Conservation (phyloP, 305 asterid genomes). For the Fraxinus platypoda region DNA sequence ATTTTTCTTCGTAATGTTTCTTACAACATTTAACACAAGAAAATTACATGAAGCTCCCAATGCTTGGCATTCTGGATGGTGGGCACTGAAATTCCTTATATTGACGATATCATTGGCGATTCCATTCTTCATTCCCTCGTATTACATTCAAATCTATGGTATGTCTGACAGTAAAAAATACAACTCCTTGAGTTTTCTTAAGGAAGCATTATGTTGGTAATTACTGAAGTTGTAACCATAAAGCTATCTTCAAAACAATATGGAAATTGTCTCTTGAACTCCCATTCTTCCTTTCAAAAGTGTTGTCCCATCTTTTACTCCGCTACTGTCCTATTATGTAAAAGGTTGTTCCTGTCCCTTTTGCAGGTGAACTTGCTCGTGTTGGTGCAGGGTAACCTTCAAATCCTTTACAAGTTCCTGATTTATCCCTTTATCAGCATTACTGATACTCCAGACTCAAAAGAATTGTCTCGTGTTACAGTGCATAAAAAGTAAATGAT, state of each 20-base stretch:
- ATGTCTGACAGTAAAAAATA: background rate
- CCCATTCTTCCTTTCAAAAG: background rate
- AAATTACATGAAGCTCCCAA: conserved; percentile 52
- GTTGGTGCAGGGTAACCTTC: conserved; percentile 93
- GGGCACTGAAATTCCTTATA: conserved; percentile 58
- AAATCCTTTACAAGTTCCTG: background rate
- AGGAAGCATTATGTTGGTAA: background rate
- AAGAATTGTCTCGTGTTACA: background rate
- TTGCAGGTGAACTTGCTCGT: conserved; percentile 84
- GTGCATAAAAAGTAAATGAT: background rate
- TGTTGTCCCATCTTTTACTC: background rate
- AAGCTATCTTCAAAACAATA: background rate
- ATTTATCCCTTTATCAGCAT: background rate
- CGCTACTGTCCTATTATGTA: background rate
- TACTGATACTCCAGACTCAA: background rate
- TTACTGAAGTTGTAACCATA: background rate
- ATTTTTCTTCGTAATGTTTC: conserved; percentile 73
- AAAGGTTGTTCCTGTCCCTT: background rate
- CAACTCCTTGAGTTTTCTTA: background rate
- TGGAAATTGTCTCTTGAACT: background rate
- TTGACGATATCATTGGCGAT: conserved; percentile 47
- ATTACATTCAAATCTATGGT: conserved; percentile 78
- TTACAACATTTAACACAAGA: conserved; percentile 56
- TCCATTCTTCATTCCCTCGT: conserved; percentile 78
- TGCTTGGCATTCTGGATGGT: conserved; percentile 88